Evolutionary conservation across 1,139 yeast genomes (phyloP).

Genomic region (Zhuliangozyma parablackwelliae): DNA sequence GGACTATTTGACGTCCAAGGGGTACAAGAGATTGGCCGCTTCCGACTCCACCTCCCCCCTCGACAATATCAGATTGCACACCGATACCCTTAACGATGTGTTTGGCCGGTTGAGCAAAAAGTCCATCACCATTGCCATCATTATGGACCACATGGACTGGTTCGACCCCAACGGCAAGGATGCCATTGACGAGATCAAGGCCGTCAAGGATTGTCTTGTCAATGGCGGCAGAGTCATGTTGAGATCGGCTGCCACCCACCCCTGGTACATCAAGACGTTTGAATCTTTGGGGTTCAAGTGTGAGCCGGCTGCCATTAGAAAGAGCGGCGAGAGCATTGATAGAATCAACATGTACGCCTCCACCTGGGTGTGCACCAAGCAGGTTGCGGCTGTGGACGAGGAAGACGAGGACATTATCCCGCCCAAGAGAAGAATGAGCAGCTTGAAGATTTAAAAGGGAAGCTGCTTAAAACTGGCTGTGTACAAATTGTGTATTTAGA

Average conservation of each 20-base stretch:
- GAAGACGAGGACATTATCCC: constrained; percentile 18
- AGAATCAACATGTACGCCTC: constrained; percentile 86
- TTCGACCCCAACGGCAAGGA: constrained; percentile 63
- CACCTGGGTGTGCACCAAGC: constrained; percentile 76
- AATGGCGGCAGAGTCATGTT: constrained; percentile 71
- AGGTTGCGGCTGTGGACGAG: constrained; percentile 9
- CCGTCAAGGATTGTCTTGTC: constrained; percentile 58
- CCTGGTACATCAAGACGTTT: constrained; percentile 74
- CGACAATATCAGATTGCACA: constrained; percentile 70
- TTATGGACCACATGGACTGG: constrained; percentile 95
- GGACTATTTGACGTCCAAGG: constrained; percentile 61
- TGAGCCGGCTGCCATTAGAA: constrained; percentile 64
- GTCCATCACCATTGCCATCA: constrained; percentile 70
- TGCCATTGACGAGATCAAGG: constrained; percentile 62
- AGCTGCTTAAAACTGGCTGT: background rate
- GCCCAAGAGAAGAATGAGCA: constrained; percentile 32
- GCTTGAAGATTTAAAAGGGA: constrained; percentile 27
- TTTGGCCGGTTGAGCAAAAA: constrained; percentile 58
- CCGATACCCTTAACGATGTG: constrained; percentile 75
- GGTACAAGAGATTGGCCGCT: constrained; percentile 46
- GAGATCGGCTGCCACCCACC: constrained; percentile 67
- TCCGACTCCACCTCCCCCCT: constrained; percentile 34
- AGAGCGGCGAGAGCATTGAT: constrained; percentile 62
- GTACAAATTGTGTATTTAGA: background rate
- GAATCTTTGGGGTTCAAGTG: constrained; percentile 65